Conservation (phyloP, 2,329 filamentous ascomycete genomes). For the Dactylellina leptospora region DNA sequence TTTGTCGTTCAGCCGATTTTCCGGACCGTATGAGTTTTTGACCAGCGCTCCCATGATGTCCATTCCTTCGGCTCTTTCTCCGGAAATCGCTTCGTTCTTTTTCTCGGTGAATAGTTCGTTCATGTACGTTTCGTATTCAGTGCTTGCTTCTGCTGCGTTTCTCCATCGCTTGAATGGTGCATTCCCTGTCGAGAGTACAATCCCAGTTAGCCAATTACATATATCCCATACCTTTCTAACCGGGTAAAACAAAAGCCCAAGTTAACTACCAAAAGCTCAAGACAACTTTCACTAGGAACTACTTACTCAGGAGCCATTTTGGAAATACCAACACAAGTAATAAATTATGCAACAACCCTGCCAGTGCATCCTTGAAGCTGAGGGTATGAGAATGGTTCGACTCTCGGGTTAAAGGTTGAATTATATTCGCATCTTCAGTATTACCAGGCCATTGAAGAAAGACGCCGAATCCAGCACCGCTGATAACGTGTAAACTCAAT, state of each 20-base stretch:
- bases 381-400: slow-evolving; percentile 37
- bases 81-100: slow-evolving; percentile 62
- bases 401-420: slow-evolving; percentile 52
- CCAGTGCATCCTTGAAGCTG: slow-evolving; percentile 67
- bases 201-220: too few species aligned
- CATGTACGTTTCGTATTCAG: slow-evolving; percentile 75
- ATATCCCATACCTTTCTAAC: too few species aligned
- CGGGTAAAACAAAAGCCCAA: background rate
- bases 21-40: slow-evolving; percentile 61
- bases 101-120: slow-evolving; percentile 73
- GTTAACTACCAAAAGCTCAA: background rate
- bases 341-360: slow-evolving; percentile 68
- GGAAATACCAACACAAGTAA: slow-evolving; percentile 72
- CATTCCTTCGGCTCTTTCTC: slow-evolving; percentile 58
- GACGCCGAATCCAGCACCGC: slow-evolving; percentile 58
- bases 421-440: slow-evolving; percentile 66
- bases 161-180: slow-evolving; percentile 67
- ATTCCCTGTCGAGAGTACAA: too few species aligned
- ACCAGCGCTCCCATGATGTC: slow-evolving; percentile 69
- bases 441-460: slow-evolving; percentile 70
- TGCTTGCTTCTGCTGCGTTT: slow-evolving; percentile 66
- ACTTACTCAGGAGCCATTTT: slow-evolving; percentile 64
- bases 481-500: slow-evolving; percentile 56
- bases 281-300: background rate
- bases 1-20: slow-evolving; percentile 22